Evolutionary conservation across 768 basidiomycete genomes (phyloP).

Genomic region (Rubroboletus satanas): DNA sequence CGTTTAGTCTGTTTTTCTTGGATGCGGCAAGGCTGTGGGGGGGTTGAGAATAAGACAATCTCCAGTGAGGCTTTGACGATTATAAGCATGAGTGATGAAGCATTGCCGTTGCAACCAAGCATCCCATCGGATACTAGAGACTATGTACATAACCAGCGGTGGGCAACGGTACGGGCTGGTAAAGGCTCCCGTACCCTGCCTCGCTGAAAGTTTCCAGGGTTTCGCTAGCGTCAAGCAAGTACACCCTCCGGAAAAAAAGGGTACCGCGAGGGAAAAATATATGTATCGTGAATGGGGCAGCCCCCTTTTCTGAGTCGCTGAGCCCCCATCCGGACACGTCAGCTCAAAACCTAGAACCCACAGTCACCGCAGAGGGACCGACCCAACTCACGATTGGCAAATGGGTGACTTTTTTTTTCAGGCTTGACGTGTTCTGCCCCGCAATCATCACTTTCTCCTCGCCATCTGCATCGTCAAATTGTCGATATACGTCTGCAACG

Average conservation of each 20-base stretch:
- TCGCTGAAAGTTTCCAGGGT: background rate
- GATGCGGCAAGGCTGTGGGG: background rate
- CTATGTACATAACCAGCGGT: conserved; percentile 13
- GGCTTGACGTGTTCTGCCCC: background rate
- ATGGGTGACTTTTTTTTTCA: background rate
- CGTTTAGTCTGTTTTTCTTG: background rate
- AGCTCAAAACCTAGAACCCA: background rate
- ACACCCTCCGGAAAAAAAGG: background rate
- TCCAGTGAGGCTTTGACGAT: background rate
- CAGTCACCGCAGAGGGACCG: too few species aligned
- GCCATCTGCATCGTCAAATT: conserved; percentile 87
- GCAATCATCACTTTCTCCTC: conserved; percentile 54
- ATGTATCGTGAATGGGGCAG: background rate
- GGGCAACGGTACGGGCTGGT: background rate
- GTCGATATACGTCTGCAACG: conserved; percentile 85
- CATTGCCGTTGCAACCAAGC: background rate
- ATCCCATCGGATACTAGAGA: background rate
- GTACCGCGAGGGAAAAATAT: background rate
- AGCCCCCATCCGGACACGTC: background rate
- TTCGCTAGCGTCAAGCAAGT: background rate
- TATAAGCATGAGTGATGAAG: background rate
- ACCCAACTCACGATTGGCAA: conserved; percentile 9
- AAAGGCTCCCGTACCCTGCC: background rate
- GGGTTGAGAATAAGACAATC: background rate
- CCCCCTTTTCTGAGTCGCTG: background rate